These are phyloP conservation scores for Raddia distichophylla DNA, from an alignment of 176 grass and related monocot genomes.

Conservation along the genomic window DNA sequence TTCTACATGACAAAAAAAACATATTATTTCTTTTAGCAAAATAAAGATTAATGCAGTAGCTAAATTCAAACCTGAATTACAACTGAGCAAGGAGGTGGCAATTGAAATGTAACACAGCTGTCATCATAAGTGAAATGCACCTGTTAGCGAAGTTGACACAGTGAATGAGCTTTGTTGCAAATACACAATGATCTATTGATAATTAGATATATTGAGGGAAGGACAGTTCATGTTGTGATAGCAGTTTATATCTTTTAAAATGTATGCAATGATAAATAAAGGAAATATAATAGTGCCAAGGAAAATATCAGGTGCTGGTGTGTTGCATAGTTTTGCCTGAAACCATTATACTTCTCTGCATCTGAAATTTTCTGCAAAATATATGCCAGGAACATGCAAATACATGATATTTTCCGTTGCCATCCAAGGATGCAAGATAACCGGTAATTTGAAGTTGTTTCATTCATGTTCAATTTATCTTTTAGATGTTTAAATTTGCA, in stretches of 20 bases:
- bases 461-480: not conserved
- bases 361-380: slow-evolving; percentile 1
- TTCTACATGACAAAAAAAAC: not conserved
- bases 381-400: slow-evolving; percentile 3
- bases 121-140: slow-evolving; percentile 57
- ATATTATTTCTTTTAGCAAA: not conserved
- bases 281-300: not conserved
- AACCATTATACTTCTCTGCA: slow-evolving; percentile 9
- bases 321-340: not conserved
- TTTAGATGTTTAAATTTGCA: slow-evolving; percentile 5
- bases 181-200: slow-evolving; percentile 3
- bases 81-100: slow-evolving; percentile 73
- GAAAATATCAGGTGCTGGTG: slow-evolving; percentile 5
- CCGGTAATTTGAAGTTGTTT: not conserved
- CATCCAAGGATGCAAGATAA: not conserved
- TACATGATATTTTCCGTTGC: not conserved
- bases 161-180: slow-evolving; percentile 8
- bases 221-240: not conserved
- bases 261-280: not conserved
- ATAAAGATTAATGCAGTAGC: slow-evolving; percentile 14
- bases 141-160: slow-evolving; percentile 36
- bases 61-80: slow-evolving; percentile 62
- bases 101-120: slow-evolving; percentile 50
- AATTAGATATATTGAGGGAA: not conserved
- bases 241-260: not conserved